Evolutionary conservation across 805 yeast genomes (phyloP).

Genomic region (Blastobotrys chiropterorum): DNA sequence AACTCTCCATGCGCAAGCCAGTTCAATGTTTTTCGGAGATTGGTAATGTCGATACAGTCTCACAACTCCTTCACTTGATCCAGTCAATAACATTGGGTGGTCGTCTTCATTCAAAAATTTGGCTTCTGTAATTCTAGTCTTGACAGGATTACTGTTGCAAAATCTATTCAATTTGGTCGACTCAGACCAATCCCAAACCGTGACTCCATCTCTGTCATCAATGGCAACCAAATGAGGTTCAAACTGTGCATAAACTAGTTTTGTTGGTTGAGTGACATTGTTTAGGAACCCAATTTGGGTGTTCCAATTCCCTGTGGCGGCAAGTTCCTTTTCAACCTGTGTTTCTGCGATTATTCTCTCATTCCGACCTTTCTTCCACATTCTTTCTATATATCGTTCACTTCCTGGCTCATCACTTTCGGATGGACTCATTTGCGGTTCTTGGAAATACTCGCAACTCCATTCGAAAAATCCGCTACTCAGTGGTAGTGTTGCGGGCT

Average conservation of each 20-base stretch:
- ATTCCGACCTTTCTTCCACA: slow-evolving; percentile 88
- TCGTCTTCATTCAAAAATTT: slow-evolving; percentile 91
- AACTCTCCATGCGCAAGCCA: slow-evolving; percentile 89
- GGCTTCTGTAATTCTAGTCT: slow-evolving; percentile 82
- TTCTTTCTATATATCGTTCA: slow-evolving; percentile 66
- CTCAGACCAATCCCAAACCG: slow-evolving; percentile 83
- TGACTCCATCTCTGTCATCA: slow-evolving; percentile 77
- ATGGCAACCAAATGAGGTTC: slow-evolving; percentile 74
- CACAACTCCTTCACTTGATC: slow-evolving; percentile 92
- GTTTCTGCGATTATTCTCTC: slow-evolving; percentile 82
- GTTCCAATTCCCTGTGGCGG: slow-evolving; percentile 83
- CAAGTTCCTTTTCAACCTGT: slow-evolving; percentile 79
- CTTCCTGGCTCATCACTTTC: slow-evolving; percentile 93
- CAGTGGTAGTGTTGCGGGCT: slow-evolving; percentile 27
- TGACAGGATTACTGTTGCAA: slow-evolving; percentile 78
- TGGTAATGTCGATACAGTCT: slow-evolving; percentile 77
- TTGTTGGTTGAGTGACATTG: slow-evolving; percentile 73
- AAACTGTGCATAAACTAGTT: slow-evolving; percentile 80
- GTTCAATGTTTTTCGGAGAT: slow-evolving; percentile 45
- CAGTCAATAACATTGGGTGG: slow-evolving; percentile 73
- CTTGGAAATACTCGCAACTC: slow-evolving; percentile 84
- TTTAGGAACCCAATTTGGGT: slow-evolving; percentile 51
- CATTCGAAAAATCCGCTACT: slow-evolving; percentile 35
- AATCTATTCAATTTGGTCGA: slow-evolving; percentile 57
- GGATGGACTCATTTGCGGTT: slow-evolving; percentile 82